Conservation (phyloP, 257 asterid genomes). For the Solanum medicagineum region DNA sequence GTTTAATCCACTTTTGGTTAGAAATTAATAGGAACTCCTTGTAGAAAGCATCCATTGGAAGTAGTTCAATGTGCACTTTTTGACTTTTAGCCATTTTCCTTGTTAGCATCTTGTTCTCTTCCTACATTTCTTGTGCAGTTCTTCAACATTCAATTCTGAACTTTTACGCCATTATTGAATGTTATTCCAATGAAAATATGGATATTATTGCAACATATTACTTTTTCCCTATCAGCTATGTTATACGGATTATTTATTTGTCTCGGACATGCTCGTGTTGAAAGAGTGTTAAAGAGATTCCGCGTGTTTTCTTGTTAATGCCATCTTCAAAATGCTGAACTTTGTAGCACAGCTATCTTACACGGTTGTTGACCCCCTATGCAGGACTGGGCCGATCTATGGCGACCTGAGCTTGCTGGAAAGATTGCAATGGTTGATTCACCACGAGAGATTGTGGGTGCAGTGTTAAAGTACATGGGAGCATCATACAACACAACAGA, state of each 20-base stretch:
- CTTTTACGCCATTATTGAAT: not conserved
- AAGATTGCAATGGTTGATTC: slow-evolving; percentile 91
- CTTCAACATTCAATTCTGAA: not conserved
- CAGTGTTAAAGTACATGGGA: slow-evolving; percentile 81
- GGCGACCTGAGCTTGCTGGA: slow-evolving; percentile 93
- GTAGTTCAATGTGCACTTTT: not conserved
- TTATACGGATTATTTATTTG: not conserved
- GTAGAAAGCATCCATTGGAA: not conserved
- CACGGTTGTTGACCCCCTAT: not conserved
- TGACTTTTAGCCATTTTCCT: not conserved
- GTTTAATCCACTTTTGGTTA: not conserved
- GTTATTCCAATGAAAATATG: not conserved
- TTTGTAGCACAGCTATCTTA: not conserved
- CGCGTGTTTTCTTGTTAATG: not conserved
- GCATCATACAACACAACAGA: slow-evolving; percentile 71
- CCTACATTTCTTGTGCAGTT: not conserved
- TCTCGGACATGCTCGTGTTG: not conserved
- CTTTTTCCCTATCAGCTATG: not conserved
- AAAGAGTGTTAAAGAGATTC: not conserved
- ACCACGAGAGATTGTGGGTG: slow-evolving; percentile 82
- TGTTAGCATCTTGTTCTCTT: not conserved
- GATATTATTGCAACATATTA: not conserved
- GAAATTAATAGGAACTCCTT: not conserved
- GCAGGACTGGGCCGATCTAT: slow-evolving; percentile 97
- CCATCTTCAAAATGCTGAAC: not conserved